phyloP scores from a whole-genome alignment of 2,329 filamentous ascomycete species.

The Cordyceps tenuipes region DNA sequence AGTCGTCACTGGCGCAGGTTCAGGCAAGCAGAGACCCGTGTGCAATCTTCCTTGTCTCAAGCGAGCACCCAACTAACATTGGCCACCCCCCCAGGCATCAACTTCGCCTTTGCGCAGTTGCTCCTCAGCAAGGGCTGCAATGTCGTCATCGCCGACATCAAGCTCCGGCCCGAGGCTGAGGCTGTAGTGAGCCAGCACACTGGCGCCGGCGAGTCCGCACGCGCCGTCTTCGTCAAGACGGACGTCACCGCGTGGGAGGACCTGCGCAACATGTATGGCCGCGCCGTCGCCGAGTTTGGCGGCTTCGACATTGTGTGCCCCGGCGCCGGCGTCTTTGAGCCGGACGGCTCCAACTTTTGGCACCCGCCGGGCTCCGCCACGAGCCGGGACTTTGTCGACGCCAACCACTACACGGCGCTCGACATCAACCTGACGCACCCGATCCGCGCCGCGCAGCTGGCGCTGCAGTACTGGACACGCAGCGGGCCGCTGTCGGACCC shows the following conservation, averaged over 20 bases:
- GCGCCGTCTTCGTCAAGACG: conserved; percentile 34
- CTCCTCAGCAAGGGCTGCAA: conserved; percentile 34
- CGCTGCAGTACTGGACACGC: conserved; percentile 28
- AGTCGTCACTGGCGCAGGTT: conserved; percentile 23
- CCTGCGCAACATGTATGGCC: conserved; percentile 27
- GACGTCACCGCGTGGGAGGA: conserved; percentile 36
- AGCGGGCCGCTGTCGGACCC: conserved; percentile 18
- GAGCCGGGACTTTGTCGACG: conserved; percentile 23
- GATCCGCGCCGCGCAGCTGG: conserved; percentile 32
- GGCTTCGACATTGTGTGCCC: conserved; percentile 35
- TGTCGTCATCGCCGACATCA: conserved; percentile 37
- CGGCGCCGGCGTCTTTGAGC: conserved; percentile 40
- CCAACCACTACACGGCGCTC: conserved; percentile 26
- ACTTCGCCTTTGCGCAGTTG: conserved; percentile 34
- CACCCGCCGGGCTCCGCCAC: conserved; percentile 29
- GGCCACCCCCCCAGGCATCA: conserved; percentile 29
- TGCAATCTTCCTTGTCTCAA: not conserved
- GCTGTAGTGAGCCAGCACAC: conserved; percentile 21
- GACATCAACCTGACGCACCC: conserved; percentile 36
- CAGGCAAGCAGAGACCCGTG: conserved; percentile 14
- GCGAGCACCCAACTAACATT: not conserved
- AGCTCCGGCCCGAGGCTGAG: conserved; percentile 33
- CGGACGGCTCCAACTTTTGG: conserved; percentile 35
- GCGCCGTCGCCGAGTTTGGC: conserved; percentile 27
- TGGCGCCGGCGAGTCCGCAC: not conserved